Conservation (phyloP, 257 asterid genomes). For the Vinca minor region DNA sequence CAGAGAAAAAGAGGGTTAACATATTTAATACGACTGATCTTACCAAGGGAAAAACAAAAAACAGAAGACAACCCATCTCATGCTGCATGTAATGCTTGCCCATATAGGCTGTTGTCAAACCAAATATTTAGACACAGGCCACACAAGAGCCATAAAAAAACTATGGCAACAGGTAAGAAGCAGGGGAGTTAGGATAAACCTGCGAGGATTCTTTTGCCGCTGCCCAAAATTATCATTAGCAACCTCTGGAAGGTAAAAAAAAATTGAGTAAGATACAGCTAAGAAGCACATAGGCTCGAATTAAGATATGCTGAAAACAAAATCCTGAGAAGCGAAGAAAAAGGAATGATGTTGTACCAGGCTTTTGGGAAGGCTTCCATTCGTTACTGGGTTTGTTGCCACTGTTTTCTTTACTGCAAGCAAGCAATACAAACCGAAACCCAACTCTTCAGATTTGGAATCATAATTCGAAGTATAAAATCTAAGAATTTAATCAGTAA, state of each 20-base stretch:
- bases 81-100: not conserved
- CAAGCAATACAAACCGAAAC: slow-evolving; percentile 10
- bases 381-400: slow-evolving; percentile 43
- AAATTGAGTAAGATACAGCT: not conserved
- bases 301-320: not conserved
- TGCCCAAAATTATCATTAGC: slow-evolving; percentile 63
- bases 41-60: not conserved
- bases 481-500: not conserved
- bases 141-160: not conserved
- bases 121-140: not conserved
- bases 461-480: not conserved
- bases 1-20: slow-evolving; percentile 1
- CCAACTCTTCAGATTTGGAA: not conserved
- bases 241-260: slow-evolving; percentile 33
- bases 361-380: slow-evolving; percentile 56
- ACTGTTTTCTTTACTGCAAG: slow-evolving; percentile 68
- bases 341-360: slow-evolving; percentile 39
- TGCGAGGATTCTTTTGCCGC: slow-evolving; percentile 88
- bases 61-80: too few relatives aligned
- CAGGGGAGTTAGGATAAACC: slow-evolving; percentile 32
- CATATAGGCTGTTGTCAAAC: not conserved
- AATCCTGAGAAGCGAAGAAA: too few relatives aligned
- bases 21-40: not conserved
- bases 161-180: not conserved
- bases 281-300: not conserved